Evolutionary conservation across 305 asterid species (phyloP).

Genomic region (Solanum hybrid): DNA sequence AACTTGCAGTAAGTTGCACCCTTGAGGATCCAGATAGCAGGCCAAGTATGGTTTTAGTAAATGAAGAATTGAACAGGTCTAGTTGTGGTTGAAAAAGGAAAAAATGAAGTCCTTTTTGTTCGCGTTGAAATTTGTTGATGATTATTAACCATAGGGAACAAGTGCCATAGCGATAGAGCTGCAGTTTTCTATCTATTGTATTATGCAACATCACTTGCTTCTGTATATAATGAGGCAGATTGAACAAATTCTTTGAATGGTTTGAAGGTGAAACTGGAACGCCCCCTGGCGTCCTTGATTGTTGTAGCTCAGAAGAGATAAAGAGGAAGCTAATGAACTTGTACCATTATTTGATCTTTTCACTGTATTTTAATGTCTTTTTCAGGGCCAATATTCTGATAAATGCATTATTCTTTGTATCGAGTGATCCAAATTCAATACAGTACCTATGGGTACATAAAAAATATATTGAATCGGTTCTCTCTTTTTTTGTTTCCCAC

Average conservation of each 20-base stretch:
- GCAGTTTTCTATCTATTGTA: background rate
- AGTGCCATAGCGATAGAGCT: background rate
- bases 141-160: background rate
- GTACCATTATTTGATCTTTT: background rate
- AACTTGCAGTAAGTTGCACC: slow-evolving; percentile 61
- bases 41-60: slow-evolving; percentile 51
- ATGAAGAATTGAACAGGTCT: slow-evolving; percentile 29
- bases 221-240: background rate
- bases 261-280: background rate
- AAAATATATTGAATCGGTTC: background rate
- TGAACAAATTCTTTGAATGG: background rate
- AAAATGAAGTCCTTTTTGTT: background rate
- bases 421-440: background rate
- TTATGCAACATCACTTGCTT: background rate
- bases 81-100: background rate
- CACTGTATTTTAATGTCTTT: background rate
- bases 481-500: no score
- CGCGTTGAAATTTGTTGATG: background rate
- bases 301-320: background rate
- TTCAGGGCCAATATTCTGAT: background rate
- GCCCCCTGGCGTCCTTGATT: background rate
- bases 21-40: slow-evolving; percentile 54
- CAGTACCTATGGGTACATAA: background rate
- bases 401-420: background rate
- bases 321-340: background rate